Conservation (phyloP, 176 grass and related monocot genomes). For the Lolium rigidum region DNA sequence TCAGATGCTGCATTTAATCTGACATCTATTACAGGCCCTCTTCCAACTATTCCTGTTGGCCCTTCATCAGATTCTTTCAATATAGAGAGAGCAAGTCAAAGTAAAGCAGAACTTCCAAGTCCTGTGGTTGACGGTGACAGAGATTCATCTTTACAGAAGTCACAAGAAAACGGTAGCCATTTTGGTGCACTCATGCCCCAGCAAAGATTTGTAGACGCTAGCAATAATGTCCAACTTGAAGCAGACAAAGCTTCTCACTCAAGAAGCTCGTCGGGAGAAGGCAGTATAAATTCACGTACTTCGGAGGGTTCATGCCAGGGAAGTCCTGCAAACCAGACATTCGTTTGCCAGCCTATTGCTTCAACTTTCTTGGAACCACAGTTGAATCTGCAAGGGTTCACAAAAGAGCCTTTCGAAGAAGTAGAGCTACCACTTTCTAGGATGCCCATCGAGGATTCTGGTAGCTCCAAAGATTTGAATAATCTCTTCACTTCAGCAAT, state of each 20-base stretch:
- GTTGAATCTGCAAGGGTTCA: constrained; percentile 44
- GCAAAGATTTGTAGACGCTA: constrained; percentile 46
- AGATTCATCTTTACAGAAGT: constrained; percentile 40
- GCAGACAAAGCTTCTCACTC: constrained; percentile 66
- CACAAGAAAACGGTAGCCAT: constrained; percentile 41
- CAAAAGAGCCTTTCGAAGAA: constrained; percentile 59
- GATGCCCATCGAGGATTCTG: constrained; percentile 77
- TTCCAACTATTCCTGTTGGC: constrained; percentile 64
- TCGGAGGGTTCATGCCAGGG: constrained; percentile 84
- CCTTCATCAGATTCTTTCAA: constrained; percentile 58
- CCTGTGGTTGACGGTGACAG: constrained; percentile 24
- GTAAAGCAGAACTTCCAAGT: constrained; percentile 57
- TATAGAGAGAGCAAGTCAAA: constrained; percentile 57
- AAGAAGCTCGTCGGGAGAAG: constrained; percentile 80
- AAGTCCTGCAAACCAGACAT: constrained; percentile 57
- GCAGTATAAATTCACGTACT: constrained; percentile 69
- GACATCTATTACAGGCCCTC: constrained; percentile 70
- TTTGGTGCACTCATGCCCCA: constrained; percentile 40
- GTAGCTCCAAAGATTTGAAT: constrained; percentile 87
- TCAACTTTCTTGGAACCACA: constrained; percentile 51
- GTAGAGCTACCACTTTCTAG: constrained; percentile 50
- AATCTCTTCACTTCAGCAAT: constrained; percentile 62
- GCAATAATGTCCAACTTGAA: constrained; percentile 48
- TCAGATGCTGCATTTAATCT: constrained; percentile 74
- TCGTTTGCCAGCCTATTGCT: constrained; percentile 58